Percentiles rank a stretch among this genome's conserved stretches.
Evolutionary conservation across 148 eudicot genomes (phyloP).

Genomic region (Camellia lanceoleosa): DNA sequence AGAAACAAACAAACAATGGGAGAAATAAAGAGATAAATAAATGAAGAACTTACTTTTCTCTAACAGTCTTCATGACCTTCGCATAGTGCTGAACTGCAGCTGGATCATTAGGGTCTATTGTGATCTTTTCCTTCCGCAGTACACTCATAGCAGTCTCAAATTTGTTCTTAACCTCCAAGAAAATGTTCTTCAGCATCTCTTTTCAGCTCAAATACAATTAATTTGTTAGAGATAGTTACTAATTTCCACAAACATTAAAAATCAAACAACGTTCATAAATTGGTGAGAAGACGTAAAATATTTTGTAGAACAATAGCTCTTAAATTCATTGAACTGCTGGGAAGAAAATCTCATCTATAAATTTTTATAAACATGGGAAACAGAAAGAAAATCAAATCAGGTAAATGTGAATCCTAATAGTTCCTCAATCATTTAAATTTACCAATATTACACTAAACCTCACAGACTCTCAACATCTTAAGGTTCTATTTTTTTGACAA

Average conservation of each 20-base stretch:
- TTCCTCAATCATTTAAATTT: background rate
- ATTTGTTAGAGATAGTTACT: conserved; percentile 15
- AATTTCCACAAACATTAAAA: background rate
- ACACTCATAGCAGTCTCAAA: conserved; percentile 73
- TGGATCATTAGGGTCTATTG: conserved; percentile 79
- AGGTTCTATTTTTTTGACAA: background rate
- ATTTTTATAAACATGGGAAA: background rate
- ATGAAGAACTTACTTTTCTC: conserved; percentile 49
- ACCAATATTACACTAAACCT: background rate
- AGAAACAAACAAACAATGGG: conserved; percentile 21
- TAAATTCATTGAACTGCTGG: background rate
- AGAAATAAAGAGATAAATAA: too few species aligned
- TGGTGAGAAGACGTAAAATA: background rate
- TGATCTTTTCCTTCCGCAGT: conserved; percentile 78
- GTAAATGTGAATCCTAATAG: background rate
- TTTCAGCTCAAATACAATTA: conserved; percentile 27
- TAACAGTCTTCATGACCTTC: conserved; percentile 72
- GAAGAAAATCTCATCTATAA: background rate
- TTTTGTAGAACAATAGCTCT: background rate
- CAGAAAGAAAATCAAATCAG: background rate
- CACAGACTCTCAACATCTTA: background rate
- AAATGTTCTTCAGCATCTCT: conserved; percentile 88
- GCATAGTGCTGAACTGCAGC: conserved; percentile 80
- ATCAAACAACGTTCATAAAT: conserved; percentile 40
- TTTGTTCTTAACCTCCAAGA: conserved; percentile 77